Conservation (phyloP, 2,329 filamentous ascomycete genomes). For the Balansia obtecta region DNA sequence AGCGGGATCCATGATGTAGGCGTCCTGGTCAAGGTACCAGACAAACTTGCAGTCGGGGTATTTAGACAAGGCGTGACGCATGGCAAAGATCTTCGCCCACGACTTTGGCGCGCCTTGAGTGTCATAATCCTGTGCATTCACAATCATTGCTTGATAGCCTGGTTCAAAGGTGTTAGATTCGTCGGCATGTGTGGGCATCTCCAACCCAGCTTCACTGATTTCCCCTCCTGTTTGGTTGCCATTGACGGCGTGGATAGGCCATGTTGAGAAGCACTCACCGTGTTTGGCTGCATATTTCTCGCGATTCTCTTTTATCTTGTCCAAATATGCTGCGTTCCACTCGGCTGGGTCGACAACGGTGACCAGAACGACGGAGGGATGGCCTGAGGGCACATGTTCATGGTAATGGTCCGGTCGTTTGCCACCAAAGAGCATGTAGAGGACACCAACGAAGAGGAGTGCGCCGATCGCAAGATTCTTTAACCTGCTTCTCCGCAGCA, state of each 20-base stretch:
- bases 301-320: slow-evolving; percentile 69
- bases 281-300: slow-evolving; percentile 75
- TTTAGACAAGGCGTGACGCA: slow-evolving; percentile 77
- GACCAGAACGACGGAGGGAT: slow-evolving; percentile 61
- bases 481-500: slow-evolving; percentile 49
- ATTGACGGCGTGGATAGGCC: neutral
- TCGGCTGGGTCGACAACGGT: slow-evolving; percentile 64
- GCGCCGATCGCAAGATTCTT: slow-evolving; percentile 44
- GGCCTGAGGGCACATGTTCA: slow-evolving; percentile 35
- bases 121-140: slow-evolving; percentile 64
- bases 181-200: neutral
- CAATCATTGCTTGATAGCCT: slow-evolving; percentile 68
- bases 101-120: slow-evolving; percentile 45
- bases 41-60: slow-evolving; percentile 68
- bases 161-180: neutral
- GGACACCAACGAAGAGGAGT: slow-evolving; percentile 40
- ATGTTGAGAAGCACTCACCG: slow-evolving; percentile 41
- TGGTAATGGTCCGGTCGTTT: slow-evolving; percentile 17
- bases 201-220: neutral
- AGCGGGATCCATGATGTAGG: slow-evolving; percentile 77
- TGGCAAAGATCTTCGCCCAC: slow-evolving; percentile 71
- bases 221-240: neutral
- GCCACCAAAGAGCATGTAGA: slow-evolving; percentile 45
- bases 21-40: slow-evolving; percentile 77
- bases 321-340: slow-evolving; percentile 54